A percentile compares a stretch with the other conserved stretches of the same genome.
These are phyloP conservation scores for Malus fusca DNA, from an alignment of 306 rosid genomes.

Conservation along the genomic window DNA sequence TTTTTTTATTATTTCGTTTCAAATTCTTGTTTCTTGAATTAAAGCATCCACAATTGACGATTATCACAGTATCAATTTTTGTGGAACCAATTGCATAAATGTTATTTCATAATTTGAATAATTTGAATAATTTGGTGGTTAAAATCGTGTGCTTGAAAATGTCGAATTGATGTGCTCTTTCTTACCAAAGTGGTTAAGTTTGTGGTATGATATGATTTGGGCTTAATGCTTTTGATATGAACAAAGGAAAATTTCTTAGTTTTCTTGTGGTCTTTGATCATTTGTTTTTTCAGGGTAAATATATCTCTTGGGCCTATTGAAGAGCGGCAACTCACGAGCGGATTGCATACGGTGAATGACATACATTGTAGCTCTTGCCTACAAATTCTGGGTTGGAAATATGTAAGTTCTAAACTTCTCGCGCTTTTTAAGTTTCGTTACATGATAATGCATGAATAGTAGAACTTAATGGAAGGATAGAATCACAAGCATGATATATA, in stretches of 20 bases:
- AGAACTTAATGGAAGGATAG: neutral
- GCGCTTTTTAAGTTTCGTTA: neutral
- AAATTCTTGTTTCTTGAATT: neutral
- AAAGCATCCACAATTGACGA: neutral
- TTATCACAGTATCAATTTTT: neutral
- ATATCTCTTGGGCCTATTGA: constrained; percentile 28
- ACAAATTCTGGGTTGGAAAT: constrained; percentile 33
- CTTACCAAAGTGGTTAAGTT: neutral
- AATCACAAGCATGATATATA: neutral
- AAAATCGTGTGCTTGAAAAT: neutral
- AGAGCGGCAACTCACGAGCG: constrained; percentile 23
- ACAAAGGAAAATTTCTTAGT: neutral
- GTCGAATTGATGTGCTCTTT: neutral
- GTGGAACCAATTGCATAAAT: neutral
- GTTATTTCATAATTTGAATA: neutral
- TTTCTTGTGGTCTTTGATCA: neutral
- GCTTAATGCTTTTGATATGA: neutral
- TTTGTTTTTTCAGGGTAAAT: constrained; percentile 7
- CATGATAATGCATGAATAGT: neutral
- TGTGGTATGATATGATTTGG: neutral
- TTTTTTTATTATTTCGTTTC: neutral
- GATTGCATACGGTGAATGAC: constrained; percentile 34
- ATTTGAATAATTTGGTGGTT: neutral
- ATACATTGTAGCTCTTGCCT: constrained; percentile 37
- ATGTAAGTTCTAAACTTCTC: constrained; percentile 7